Evolutionary conservation across 1,139 yeast species (phyloP).

Genomic region (Sugiyamaella novakii): DNA sequence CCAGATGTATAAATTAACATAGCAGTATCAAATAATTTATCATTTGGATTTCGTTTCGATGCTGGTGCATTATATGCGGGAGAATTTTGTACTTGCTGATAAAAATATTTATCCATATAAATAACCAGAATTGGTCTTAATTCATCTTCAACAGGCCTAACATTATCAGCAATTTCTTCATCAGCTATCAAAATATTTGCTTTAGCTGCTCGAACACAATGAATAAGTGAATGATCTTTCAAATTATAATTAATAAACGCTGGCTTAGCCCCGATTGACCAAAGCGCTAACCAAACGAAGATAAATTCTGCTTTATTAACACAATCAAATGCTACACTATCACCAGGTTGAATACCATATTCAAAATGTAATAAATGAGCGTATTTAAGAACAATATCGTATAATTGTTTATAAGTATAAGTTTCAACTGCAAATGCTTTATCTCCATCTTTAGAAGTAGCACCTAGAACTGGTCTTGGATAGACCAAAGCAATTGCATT

Average conservation of each 20-base stretch:
- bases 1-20: slow-evolving; percentile 89
- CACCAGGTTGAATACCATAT: slow-evolving; percentile 65
- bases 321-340: slow-evolving; percentile 74
- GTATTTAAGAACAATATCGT: slow-evolving; percentile 63
- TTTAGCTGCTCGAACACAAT: slow-evolving; percentile 74
- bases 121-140: slow-evolving; percentile 47
- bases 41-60: slow-evolving; percentile 35
- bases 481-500: slow-evolving; percentile 59
- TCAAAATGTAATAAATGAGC: slow-evolving; percentile 65
- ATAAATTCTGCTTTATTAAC: slow-evolving; percentile 84
- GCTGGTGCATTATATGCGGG: slow-evolving; percentile 49
- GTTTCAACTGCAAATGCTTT: slow-evolving; percentile 60
- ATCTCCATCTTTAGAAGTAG: slow-evolving; percentile 42
- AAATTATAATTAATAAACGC: slow-evolving; percentile 85
- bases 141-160: slow-evolving; percentile 54
- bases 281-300: slow-evolving; percentile 78
- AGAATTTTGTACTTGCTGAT: slow-evolving; percentile 48
- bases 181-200: slow-evolving; percentile 72
- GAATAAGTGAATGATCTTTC: slow-evolving; percentile 71
- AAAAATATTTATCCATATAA: slow-evolving; percentile 54
- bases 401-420: slow-evolving; percentile 69
- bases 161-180: slow-evolving; percentile 62
- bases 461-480: slow-evolving; percentile 53
- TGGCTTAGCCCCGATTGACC: slow-evolving; percentile 92
- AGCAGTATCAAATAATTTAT: slow-evolving; percentile 52